Base-by-base conservation (phyloP, 2,329 filamentous ascomycete species). In the Emmonsiellopsis sp. region DNA sequence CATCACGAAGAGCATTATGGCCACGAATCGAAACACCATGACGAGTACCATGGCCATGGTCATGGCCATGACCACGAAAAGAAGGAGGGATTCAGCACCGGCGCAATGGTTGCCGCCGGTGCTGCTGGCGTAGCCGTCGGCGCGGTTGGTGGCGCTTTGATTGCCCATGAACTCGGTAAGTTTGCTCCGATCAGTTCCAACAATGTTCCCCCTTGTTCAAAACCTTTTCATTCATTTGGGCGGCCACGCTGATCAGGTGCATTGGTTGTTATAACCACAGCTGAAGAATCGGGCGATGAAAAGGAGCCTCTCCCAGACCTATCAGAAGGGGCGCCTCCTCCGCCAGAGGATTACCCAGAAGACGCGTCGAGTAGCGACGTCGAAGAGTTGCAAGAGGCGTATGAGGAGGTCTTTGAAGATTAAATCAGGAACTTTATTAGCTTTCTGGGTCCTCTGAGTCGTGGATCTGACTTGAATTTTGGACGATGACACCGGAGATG, bases 71-170 rank as follows among this genome's bases (percentile, higher is more conserved):
- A 63, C 40, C 56, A 67, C 37, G 58, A 44, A 5, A 44, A 69
- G 52, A 65, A 73, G 57, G 67, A 74, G 58, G 65, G 72, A 52
- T 69, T 70, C 41, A 74, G 75, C 47, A 73, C 76, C 30, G 75
- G 76, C 37, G 76, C 77, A 61, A 72, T 80, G 61, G 65, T 83
- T 16, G 70, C 80, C 38, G 80, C 76, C 20, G 82, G 77, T 51
- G 78, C 78, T 5, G 82, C 75, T 43, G 82, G 82, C 62, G 57
- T 83, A 31, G 81, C 79, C 0, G 70, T 76, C 7, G 80, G 80
- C 57, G 78, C 74, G 43, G 63, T 81, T 35, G 82, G 78, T 9
- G 82, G 81, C 46, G 82, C 79, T 3, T 62, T 82, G 37, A 66
- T 84, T 54, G 77, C 76, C 10, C 73, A 83, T 62, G 78, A 78